phyloP scores from a whole-genome alignment of 106 monocot genomes.

The Dioscorea alata region DNA sequence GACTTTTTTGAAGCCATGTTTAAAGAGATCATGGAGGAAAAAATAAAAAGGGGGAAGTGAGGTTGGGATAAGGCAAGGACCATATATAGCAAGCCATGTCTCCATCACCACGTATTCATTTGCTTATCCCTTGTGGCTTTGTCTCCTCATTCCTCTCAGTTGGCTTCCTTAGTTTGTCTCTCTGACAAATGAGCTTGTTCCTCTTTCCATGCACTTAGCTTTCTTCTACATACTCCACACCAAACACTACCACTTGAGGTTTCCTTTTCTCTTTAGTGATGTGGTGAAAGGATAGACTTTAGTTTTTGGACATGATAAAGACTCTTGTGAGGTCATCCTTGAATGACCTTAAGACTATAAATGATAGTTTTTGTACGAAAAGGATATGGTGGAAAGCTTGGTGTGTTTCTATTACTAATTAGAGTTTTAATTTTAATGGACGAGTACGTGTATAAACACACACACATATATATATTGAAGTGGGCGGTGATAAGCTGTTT shows the following conservation, averaged over 20 bases:
- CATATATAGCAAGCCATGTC: not conserved
- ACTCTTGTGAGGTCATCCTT: no score
- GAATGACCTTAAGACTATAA: no score
- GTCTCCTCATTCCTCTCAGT: not conserved
- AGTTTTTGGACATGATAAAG: no score
- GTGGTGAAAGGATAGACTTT: no score
- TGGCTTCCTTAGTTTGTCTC: conserved; percentile 1
- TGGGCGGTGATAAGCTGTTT: no score
- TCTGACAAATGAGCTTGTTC: not conserved
- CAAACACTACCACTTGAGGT: not conserved
- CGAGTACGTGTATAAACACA: not conserved
- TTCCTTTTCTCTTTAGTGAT: not conserved
- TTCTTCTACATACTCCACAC: not conserved
- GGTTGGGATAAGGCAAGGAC: not conserved
- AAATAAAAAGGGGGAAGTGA: not conserved
- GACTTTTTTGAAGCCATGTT: not conserved
- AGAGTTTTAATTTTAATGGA: not conserved
- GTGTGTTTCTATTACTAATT: no score
- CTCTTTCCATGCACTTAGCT: not conserved
- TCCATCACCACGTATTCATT: not conserved
- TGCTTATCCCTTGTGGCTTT: not conserved
- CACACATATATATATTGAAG: not conserved
- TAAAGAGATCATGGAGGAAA: not conserved
- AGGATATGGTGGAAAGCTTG: no score
- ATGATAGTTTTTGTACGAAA: not conserved